A percentile compares a stretch with the other conserved stretches of the same genome.
Conservation (phyloP, 306 rosid genomes). For the Coriaria nepalensis region DNA sequence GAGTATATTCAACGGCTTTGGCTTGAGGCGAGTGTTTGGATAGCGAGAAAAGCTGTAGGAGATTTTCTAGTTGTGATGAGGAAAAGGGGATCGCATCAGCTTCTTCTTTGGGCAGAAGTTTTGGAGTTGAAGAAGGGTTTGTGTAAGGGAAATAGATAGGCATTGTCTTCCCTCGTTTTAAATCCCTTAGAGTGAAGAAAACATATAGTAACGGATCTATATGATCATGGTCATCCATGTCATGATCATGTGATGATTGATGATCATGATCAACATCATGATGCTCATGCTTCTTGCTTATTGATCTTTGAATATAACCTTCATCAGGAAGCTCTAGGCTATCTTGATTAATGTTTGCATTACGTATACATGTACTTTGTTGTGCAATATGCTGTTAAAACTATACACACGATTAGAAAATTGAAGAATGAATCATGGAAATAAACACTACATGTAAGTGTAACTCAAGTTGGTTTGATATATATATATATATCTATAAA, state of each 20-base stretch:
- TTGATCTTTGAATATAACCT: conserved; percentile 1
- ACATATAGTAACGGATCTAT: conserved; percentile 35
- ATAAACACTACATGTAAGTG: too few species aligned
- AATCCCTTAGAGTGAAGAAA: conserved; percentile 49
- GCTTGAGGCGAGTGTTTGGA: conserved; percentile 45
- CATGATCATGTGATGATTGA: conserved; percentile 15
- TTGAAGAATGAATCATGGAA: too few species aligned
- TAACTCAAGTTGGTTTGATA: too few species aligned
- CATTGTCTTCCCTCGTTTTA: conserved; percentile 37
- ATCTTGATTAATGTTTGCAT: too few species aligned
- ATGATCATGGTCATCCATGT: conserved; percentile 6
- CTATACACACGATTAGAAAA: background rate
- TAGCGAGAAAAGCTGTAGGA: conserved; percentile 43
- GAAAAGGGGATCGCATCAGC: conserved; percentile 53
- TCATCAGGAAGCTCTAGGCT: background rate
- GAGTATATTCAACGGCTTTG: conserved; percentile 45
- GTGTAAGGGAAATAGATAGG: conserved; percentile 36
- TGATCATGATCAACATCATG: conserved; percentile 3
- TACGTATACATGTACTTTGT: background rate
- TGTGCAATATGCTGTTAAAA: conserved; percentile 6
- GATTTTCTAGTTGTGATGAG: conserved; percentile 21
- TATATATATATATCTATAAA: too few species aligned
- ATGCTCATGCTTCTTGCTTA: conserved; percentile 3
- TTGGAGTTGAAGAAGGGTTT: conserved; percentile 35
- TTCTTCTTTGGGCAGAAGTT: conserved; percentile 45